Conservation (phyloP, 805 yeast genomes). For the Wickerhamiella spandovensis region DNA sequence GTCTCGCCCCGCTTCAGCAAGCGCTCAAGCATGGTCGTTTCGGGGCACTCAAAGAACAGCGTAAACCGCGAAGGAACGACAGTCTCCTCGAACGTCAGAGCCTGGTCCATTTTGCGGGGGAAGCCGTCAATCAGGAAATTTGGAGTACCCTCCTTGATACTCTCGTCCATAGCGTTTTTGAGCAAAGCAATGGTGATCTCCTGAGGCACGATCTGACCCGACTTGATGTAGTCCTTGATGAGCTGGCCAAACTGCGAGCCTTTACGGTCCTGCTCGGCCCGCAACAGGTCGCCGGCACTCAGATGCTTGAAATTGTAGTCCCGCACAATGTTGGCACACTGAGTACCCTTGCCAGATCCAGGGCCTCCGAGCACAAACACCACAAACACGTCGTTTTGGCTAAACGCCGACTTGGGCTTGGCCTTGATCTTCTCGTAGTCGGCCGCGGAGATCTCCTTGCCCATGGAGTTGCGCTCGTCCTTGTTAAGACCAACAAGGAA, state of each 20-base stretch:
- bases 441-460: constrained; percentile 19
- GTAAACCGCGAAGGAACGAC: constrained; percentile 29
- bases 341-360: constrained; percentile 97
- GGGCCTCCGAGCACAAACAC: constrained; percentile 94
- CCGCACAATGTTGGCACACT: constrained; percentile 71
- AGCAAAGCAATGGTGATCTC: constrained; percentile 73
- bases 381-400: constrained; percentile 57
- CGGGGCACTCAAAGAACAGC: constrained; percentile 41
- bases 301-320: constrained; percentile 76
- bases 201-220: constrained; percentile 90
- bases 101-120: constrained; percentile 98
- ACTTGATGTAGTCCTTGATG: constrained; percentile 70
- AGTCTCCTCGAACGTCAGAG: constrained; percentile 75
- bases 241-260: constrained; percentile 78
- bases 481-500: constrained; percentile 19
- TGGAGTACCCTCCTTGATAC: constrained; percentile 32
- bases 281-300: constrained; percentile 89
- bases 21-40: constrained; percentile 75
- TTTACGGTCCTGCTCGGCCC: constrained; percentile 78
- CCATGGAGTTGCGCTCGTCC: constrained; percentile 12
- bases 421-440: constrained; percentile 28
- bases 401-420: constrained; percentile 32
- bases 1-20: constrained; percentile 86
- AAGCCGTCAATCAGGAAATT: constrained; percentile 87
- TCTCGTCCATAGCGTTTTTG: constrained; percentile 58